phyloP scores from a whole-genome alignment of 768 basidiomycete species.

The Phanerochaete carnosa region DNA sequence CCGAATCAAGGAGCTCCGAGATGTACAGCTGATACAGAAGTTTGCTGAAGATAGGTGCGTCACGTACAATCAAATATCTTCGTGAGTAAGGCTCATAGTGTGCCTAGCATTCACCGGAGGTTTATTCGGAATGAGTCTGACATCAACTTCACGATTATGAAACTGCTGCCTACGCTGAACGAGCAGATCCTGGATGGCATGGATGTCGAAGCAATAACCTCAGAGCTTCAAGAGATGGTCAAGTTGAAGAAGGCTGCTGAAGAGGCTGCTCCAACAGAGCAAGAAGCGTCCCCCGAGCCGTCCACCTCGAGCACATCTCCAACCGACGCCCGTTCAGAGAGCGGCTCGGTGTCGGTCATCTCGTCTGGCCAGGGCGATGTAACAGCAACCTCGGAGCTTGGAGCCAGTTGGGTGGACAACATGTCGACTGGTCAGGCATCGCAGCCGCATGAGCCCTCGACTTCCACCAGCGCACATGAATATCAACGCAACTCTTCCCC shows the following conservation, averaged over 20 bases:
- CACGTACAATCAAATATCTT: background rate
- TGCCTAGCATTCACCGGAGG: constrained; percentile 58
- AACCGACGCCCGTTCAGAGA: constrained; percentile 43
- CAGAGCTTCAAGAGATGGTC: constrained; percentile 43
- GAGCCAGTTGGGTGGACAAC: constrained; percentile 45
- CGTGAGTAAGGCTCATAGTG: background rate
- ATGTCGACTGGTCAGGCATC: constrained; percentile 25
- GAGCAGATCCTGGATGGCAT: constrained; percentile 65
- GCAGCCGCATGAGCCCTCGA: constrained; percentile 12
- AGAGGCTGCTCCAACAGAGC: constrained; percentile 15
- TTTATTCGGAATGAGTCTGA: constrained; percentile 79
- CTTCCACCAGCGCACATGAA: background rate
- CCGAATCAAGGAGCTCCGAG: constrained; percentile 64
- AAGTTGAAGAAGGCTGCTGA: constrained; percentile 30
- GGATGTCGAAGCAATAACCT: constrained; percentile 72
- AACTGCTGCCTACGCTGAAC: constrained; percentile 64
- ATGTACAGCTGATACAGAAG: constrained; percentile 55
- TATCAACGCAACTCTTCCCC: constrained; percentile 1
- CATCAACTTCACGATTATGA: constrained; percentile 70
- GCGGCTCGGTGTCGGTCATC: constrained; percentile 38
- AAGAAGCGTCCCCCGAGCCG: constrained; percentile 6
- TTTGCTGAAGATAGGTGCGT: constrained; percentile 68
- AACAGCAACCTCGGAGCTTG: constrained; percentile 32
- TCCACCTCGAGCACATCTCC: constrained; percentile 15
- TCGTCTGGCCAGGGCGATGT: constrained; percentile 38